A percentile compares a stretch with the other conserved stretches of the same genome.
Conservation (phyloP, 1,139 yeast species). For the Sugiyamaella paludigena region DNA sequence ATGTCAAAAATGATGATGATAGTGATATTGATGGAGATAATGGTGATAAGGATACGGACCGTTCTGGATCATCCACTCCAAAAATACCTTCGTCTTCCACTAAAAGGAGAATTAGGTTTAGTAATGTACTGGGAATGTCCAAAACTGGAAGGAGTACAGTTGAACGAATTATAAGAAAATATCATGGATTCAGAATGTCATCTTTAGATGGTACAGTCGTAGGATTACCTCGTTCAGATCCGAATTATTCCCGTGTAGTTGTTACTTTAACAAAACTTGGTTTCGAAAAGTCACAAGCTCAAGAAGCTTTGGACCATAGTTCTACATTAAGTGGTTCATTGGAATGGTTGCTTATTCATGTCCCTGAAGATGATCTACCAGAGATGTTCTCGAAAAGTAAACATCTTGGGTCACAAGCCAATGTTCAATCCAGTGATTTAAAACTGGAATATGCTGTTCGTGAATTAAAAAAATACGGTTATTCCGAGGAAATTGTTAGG, state of each 20-base stretch:
- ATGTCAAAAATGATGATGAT: background rate
- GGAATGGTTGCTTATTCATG: conserved; percentile 82
- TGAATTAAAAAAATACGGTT: conserved; percentile 64
- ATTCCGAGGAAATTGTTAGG: conserved; percentile 61
- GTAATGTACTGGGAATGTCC: conserved; percentile 35
- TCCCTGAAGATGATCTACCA: conserved; percentile 94
- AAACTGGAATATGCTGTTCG: conserved; percentile 50
- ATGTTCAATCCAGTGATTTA: conserved; percentile 40
- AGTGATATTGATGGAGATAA: no score
- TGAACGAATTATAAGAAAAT: conserved; percentile 33
- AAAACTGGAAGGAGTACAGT: conserved; percentile 34
- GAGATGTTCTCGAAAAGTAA: conserved; percentile 37
- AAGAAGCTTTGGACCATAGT: conserved; percentile 68
- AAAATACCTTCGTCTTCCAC: background rate
- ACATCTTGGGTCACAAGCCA: conserved; percentile 35
- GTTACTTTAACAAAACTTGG: conserved; percentile 50
- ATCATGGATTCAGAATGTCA: conserved; percentile 30
- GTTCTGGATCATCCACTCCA: background rate
- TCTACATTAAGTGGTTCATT: conserved; percentile 46
- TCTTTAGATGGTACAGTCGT: conserved; percentile 13
- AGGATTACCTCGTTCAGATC: conserved; percentile 1
- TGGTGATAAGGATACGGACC: no score
- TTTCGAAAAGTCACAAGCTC: conserved; percentile 65
- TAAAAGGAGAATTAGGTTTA: conserved; percentile 27
- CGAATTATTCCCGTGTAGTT: conserved; percentile 11